A percentile compares a stretch with the other conserved stretches of the same genome.
phyloP scores from a whole-genome alignment of 257 asterid species.

The Nicotiana tomentosiformis region DNA sequence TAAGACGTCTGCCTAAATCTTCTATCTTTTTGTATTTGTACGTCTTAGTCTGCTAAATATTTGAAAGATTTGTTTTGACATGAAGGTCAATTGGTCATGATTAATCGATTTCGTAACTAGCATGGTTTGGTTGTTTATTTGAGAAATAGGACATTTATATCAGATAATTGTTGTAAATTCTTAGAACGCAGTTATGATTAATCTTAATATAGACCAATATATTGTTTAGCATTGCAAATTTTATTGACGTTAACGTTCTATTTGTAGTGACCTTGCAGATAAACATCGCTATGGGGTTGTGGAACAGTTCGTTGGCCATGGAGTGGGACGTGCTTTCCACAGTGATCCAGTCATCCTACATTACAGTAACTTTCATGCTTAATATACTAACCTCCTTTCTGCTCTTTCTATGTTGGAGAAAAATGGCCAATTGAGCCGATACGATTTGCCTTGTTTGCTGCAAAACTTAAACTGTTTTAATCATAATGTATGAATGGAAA shows the following conservation, averaged over 20 bases:
- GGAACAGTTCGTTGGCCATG: constrained; percentile 92
- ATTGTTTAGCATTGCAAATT: background rate
- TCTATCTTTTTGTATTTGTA: background rate
- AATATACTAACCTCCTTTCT: background rate
- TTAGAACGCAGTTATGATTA: background rate
- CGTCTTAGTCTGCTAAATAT: background rate
- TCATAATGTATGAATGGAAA: background rate
- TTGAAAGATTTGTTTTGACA: background rate
- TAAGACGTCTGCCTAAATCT: constrained; percentile 35
- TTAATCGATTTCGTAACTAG: background rate
- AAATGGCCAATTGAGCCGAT: background rate
- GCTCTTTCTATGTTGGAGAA: background rate
- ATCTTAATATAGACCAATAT: background rate
- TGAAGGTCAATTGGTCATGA: background rate
- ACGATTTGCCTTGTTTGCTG: constrained; percentile 11
- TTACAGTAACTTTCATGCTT: constrained; percentile 40
- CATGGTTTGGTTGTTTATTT: background rate
- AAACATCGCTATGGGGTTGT: constrained; percentile 77
- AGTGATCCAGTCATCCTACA: constrained; percentile 87
- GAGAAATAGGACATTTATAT: background rate
- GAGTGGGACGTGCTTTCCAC: constrained; percentile 90
- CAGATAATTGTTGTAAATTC: background rate
- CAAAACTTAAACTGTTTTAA: background rate
- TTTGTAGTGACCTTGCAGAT: constrained; percentile 81
- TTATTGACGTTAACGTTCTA: constrained; percentile 24